These are phyloP conservation scores for Erysimum cheiri DNA, from an alignment of 441 rosid genomes.

Conservation along the genomic window DNA sequence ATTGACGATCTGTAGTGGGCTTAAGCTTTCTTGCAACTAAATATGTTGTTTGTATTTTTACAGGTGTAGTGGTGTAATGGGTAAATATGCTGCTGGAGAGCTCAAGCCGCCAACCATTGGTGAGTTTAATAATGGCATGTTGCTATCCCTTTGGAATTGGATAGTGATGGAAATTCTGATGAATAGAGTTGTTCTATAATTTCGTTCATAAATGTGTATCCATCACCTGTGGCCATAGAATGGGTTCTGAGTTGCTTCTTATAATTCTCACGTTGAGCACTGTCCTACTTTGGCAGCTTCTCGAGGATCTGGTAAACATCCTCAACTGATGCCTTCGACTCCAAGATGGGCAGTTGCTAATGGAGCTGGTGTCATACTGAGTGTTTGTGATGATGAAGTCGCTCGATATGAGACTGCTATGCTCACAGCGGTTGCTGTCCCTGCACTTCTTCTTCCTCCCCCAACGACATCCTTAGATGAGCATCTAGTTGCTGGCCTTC, in stretches of 20 bases:
- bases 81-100: constrained; percentile 97
- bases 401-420: constrained; percentile 97
- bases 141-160: background rate
- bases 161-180: constrained; percentile 5
- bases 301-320: constrained; percentile 98
- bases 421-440: constrained; percentile 95
- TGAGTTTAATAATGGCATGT: constrained; percentile 47
- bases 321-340: constrained; percentile 96
- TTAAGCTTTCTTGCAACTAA: constrained; percentile 20
- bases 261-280: constrained; percentile 19
- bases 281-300: constrained; percentile 62
- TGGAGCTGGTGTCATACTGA: constrained; percentile 98
- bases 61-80: constrained; percentile 99
- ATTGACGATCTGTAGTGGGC: constrained; percentile 12
- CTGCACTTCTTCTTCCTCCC: constrained; percentile 98
- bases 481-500: constrained; percentile 98
- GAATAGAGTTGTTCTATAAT: constrained; percentile 15
- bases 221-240: constrained; percentile 28
- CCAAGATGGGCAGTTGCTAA: constrained; percentile 99
- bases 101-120: constrained; percentile 96
- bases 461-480: constrained; percentile 97
- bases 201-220: background rate
- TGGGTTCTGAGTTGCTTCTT: constrained; percentile 26
- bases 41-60: constrained; percentile 37
- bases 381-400: constrained; percentile 99